These are phyloP conservation scores for Parastagonospora avenae DNA, from an alignment of 2,329 filamentous ascomycete species.

Conservation along the genomic window DNA sequence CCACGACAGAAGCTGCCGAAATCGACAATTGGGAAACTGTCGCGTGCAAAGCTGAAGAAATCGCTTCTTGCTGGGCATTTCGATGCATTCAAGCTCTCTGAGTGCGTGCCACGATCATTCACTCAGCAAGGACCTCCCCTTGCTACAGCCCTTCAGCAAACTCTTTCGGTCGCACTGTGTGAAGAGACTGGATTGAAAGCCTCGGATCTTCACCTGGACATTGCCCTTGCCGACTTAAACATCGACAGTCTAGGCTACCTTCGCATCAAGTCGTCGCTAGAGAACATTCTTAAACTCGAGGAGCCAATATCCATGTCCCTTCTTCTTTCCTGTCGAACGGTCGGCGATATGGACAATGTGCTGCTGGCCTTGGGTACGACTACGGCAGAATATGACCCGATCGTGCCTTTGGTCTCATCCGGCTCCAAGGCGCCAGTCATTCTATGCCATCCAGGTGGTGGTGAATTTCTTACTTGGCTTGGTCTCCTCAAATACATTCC, in stretches of 20 bases:
- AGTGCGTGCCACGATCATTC: not conserved
- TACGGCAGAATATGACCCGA: conserved; percentile 8
- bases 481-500: conserved; percentile 45
- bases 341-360: conserved; percentile 6
- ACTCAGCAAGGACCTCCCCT: not conserved
- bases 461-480: conserved; percentile 48
- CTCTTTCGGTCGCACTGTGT: not conserved
- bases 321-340: conserved; percentile 2
- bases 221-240: conserved; percentile 2
- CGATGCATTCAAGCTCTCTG: not conserved
- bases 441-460: conserved; percentile 42
- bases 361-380: conserved; percentile 5
- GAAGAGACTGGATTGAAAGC: conserved; percentile 2
- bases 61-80: conserved; percentile 3
- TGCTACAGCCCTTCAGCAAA: conserved; percentile 6
- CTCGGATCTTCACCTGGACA: not conserved
- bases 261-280: conserved; percentile 9
- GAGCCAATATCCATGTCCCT: conserved; percentile 6
- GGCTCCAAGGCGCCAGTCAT: conserved; percentile 7
- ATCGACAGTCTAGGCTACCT: conserved; percentile 12
- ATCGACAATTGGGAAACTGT: conserved; percentile 10
- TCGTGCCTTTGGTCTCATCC: conserved; percentile 5
- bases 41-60: conserved; percentile 7
- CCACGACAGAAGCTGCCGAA: conserved; percentile 8
- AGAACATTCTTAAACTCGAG: conserved; percentile 5